Conservation (phyloP, 2,329 filamentous ascomycete species). For the Thyridium curvatum region DNA sequence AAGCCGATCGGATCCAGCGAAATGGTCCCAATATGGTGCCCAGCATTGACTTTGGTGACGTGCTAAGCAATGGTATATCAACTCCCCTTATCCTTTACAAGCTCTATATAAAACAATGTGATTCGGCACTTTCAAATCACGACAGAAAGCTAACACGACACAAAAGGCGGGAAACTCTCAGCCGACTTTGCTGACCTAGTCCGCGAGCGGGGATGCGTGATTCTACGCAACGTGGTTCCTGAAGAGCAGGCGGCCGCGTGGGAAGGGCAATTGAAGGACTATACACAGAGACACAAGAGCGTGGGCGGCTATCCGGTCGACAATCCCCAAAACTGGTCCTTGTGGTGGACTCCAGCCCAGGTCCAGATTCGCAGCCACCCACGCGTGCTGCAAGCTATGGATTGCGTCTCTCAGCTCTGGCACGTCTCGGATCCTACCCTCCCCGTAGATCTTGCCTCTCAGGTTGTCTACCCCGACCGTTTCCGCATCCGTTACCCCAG, state of each 20-base stretch:
- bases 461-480: slow-evolving; percentile 16
- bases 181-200: slow-evolving; percentile 5
- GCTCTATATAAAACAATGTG: too few relatives aligned
- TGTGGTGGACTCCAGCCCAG: slow-evolving; percentile 5
- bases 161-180: too few relatives aligned
- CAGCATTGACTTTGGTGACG: too few relatives aligned
- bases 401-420: slow-evolving; percentile 5
- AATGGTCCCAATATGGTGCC: too few relatives aligned
- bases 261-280: slow-evolving; percentile 12
- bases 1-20: too few relatives aligned
- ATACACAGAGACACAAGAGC: slow-evolving; percentile 11
- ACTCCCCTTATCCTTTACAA: too few relatives aligned
- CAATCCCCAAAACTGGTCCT: slow-evolving; percentile 5
- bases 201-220: slow-evolving; percentile 8
- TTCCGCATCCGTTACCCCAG: slow-evolving; percentile 16
- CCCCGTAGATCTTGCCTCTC: slow-evolving; percentile 10
- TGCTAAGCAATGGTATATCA: too few relatives aligned
- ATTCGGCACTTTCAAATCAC: too few relatives aligned
- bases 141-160: too few relatives aligned
- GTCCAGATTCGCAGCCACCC: slow-evolving; percentile 7
- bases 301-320: slow-evolving; percentile 7
- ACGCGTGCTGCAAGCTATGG: slow-evolving; percentile 9
- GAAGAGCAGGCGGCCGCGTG: slow-evolving; percentile 13
- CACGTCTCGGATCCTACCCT: background rate
- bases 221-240: slow-evolving; percentile 14